phyloP scores from a whole-genome alignment of 345 rosid genomes.

The Limnanthes douglasii region DNA sequence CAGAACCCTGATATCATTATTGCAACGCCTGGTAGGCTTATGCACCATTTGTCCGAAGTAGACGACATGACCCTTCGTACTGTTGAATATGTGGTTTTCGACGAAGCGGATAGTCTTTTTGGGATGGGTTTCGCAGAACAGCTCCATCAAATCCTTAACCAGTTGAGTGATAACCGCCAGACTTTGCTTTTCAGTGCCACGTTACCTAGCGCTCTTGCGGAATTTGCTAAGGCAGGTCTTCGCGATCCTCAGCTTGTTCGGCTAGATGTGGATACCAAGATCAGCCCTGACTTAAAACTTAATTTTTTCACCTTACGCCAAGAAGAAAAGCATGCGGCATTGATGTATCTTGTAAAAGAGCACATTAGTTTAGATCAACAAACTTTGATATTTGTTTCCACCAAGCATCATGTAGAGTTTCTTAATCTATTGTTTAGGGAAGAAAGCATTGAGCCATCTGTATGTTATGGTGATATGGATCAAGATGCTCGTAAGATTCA shows the following conservation, averaged over 20 bases:
- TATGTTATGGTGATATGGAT: conserved; percentile 98
- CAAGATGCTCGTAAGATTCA: conserved; percentile 93
- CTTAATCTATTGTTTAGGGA: conserved; percentile 57
- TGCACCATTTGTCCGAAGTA: conserved; percentile 88
- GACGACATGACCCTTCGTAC: conserved; percentile 77
- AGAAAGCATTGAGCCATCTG: conserved; percentile 80
- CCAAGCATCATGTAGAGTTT: conserved; percentile 95
- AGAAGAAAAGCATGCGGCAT: conserved; percentile 80
- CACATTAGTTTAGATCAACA: conserved; percentile 64
- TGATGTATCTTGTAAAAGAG: conserved; percentile 72
- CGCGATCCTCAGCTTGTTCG: conserved; percentile 92
- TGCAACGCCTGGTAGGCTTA: conserved; percentile 90
- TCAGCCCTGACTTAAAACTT: conserved; percentile 76
- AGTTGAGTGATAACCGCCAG: conserved; percentile 85
- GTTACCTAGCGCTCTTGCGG: conserved; percentile 92
- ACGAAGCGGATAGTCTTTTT: conserved; percentile 87
- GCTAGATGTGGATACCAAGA: conserved; percentile 80
- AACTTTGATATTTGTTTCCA: conserved; percentile 85
- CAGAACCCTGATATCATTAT: conserved; percentile 86
- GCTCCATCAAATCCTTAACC: conserved; percentile 58
- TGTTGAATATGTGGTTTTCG: conserved; percentile 92
- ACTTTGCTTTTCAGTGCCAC: conserved; percentile 96
- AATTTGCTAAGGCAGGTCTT: conserved; percentile 88
- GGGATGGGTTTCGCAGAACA: conserved; percentile 95
- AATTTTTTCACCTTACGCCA: conserved; percentile 63